Base-by-base conservation (phyloP, 768 basidiomycete genomes). In the Chalciporus chontae region DNA sequence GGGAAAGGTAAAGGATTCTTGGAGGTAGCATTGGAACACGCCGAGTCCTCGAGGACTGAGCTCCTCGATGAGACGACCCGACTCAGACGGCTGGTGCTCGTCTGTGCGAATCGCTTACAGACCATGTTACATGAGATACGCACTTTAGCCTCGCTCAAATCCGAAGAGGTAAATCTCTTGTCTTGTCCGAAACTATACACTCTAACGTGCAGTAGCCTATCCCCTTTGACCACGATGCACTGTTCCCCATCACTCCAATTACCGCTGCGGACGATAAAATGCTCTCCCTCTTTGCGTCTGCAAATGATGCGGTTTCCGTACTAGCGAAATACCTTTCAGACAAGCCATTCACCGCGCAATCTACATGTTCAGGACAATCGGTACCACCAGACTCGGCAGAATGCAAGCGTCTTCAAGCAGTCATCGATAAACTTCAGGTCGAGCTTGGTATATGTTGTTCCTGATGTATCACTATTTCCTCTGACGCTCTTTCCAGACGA, bases 1-100 rank as follows among this genome's bases (percentile, higher is more conserved):
- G 77, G 77, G 15, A 80, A 73, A 61, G 78, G 80, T 1, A 74
- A 76, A 44, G 75, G 74, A 10, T 77, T 79, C 58, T 60, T 84
- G 26, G 89, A 92, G 53, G 67, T 77, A 26, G 83, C 87, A 6
- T 71, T 92, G 29, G 83, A 85, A 41, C 79, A 91, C 56, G 83
- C 88, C 0, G 89, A 92, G 63, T 73, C 75, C 44, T 80, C 86
- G 1, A 73, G 86, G 34, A 70, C 69, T 19, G 77, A 77, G 39
- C 75, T 92, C 17, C 65, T 71, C 26, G 79, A 83, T 32, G 88
- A 93, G 62, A 90, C 85, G 46, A 61, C 76, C 27, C 71, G 73
- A 31, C 72, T 92, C 31, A 79, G 80, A 47, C 77, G 75, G 26
- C 66, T 89, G 23, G 62, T 88, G 4, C 60, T 93, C 43, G 73